Evolutionary conservation across 116 monocot species (phyloP).

Genomic region (Trichopus zeylanicus): DNA sequence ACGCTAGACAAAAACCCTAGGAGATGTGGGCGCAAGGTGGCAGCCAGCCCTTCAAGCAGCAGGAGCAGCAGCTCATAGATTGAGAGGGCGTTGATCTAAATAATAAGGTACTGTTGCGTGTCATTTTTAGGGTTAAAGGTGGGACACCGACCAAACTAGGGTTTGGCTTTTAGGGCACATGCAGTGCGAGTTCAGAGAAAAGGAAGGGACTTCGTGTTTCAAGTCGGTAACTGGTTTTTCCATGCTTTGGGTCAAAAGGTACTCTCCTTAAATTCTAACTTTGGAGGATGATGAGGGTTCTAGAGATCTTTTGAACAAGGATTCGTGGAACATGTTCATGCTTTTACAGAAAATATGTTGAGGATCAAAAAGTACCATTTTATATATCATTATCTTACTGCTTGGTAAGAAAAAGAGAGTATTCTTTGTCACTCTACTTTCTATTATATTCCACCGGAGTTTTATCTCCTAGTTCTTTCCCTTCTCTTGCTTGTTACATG

Average conservation of each 20-base stretch:
- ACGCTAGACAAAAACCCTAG: neutral
- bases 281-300: neutral
- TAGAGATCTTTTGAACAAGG: neutral
- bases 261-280: neutral
- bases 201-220: neutral
- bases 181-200: neutral
- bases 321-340: neutral
- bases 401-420: no score
- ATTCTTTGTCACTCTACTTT: no score
- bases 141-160: conserved; percentile 4
- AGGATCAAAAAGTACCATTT: no score
- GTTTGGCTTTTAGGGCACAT: conserved; percentile 24
- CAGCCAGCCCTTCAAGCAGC: neutral
- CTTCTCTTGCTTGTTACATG: no score
- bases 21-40: neutral
- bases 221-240: no score
- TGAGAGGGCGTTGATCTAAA: no score
- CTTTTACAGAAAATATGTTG: neutral
- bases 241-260: neutral
- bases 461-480: no score
- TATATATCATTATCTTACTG: no score
- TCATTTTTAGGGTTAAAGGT: neutral
- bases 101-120: neutral
- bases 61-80: neutral
- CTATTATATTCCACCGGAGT: no score